These are phyloP conservation scores for Saccharomycopsis phalli DNA, from an alignment of 1,139 yeast species.

Conservation along the genomic window DNA sequence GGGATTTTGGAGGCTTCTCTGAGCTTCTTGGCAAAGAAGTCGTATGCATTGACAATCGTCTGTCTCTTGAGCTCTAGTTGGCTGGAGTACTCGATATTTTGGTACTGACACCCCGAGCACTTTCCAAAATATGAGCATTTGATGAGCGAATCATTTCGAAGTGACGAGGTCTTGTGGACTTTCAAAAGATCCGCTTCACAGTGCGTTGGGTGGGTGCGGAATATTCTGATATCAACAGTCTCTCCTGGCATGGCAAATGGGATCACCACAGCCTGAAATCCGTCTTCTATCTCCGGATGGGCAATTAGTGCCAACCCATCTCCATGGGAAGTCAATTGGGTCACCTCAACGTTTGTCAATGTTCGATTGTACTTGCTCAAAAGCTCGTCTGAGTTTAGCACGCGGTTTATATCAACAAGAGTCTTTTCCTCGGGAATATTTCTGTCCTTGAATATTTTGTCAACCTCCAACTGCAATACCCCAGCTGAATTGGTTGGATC, in stretches of 20 bases:
- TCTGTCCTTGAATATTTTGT: constrained; percentile 41
- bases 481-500: constrained; percentile 83
- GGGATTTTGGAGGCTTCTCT: constrained; percentile 42
- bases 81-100: constrained; percentile 59
- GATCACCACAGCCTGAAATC: constrained; percentile 43
- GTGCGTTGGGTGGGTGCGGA: constrained; percentile 68
- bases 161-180: constrained; percentile 37
- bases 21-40: constrained; percentile 54
- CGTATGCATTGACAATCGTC: constrained; percentile 77
- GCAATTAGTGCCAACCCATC: constrained; percentile 61
- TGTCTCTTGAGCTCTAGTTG: constrained; percentile 66
- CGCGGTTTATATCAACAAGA: constrained; percentile 52
- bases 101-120: constrained; percentile 93
- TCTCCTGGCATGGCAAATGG: constrained; percentile 93
- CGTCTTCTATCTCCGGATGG: constrained; percentile 41
- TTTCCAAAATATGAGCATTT: constrained; percentile 69
- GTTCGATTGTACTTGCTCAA: constrained; percentile 50
- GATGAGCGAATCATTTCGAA: constrained; percentile 47
- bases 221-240: constrained; percentile 55
- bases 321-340: constrained; percentile 64
- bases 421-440: constrained; percentile 40
- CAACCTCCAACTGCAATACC: constrained; percentile 66
- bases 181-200: constrained; percentile 67
- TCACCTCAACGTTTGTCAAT: constrained; percentile 49
- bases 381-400: constrained; percentile 51